Evolutionary conservation across 139 green algal genomes (phyloP), one percentile per base, ranked within the genome.

Genomic region (Raphidocelis subcapitata): DNA sequence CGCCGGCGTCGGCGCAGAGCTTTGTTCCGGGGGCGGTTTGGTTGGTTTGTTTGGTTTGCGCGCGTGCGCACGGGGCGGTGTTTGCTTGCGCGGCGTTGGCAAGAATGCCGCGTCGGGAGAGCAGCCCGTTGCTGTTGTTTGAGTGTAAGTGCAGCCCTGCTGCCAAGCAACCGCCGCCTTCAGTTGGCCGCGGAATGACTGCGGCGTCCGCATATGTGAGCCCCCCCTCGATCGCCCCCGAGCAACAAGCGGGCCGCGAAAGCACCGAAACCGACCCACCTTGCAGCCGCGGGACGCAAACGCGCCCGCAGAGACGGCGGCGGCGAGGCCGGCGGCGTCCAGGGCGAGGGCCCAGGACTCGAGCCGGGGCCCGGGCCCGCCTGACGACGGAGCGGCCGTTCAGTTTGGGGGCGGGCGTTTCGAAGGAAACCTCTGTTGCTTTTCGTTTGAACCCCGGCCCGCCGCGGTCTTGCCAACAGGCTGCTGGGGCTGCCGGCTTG

Each of bases 241-340:
- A n/a, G n/a, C n/a, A n/a, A n/a, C n/a, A n/a, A n/a, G n/a, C n/a
- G n/a, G n/a, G n/a, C n/a, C n/a, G n/a, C n/a, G n/a, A n/a, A n/a
- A n/a, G n/a, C n/a, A n/a, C n/a, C n/a, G n/a, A n/a, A n/a, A n/a
- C n/a, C n/a, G n/a, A n/a, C 49, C 94, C n/a, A 86, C 78, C 80
- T 94, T 94, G 84, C 89, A 94, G 24, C 69, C 83, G 49, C 87
- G 80, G 16, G 89, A 49, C 26, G 77, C 24, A 51, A 89, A 92
- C 16, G 85, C 81, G 12, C 75, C 79, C n/a, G 68, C 75, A 0
- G 62, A 44, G 20, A 86, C 57, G 26, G 68, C 51, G 12, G 67
- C 64, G 36, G 69, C 37, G 24, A 88, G 71, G 3, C 71, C 82
- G 21, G 72, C 47, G 2, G 69, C 21, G 68, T 88, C 79, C 5